A percentile compares a stretch with the other conserved stretches of the same genome.
Evolutionary conservation across 169 alveolate genomes (phyloP).

Genomic region (Plasmodium relictum): DNA sequence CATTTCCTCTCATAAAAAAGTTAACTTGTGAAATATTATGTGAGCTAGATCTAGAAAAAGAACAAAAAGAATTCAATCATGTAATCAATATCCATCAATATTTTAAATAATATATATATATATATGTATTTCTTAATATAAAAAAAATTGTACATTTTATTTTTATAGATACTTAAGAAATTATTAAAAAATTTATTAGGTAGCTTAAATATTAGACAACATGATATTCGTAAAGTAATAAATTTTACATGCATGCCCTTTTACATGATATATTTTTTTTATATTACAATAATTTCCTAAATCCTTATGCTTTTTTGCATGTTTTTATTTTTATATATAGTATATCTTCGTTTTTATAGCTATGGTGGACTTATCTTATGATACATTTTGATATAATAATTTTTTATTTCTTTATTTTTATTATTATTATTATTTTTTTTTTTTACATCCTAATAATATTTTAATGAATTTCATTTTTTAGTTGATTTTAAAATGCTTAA

Average conservation of each 20-base stretch:
- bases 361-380: neutral
- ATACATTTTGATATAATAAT: neutral
- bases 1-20: conserved; percentile 59
- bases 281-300: neutral
- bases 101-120: neutral
- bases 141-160: neutral
- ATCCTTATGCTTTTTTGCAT: too few relatives aligned
- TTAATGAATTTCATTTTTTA: neutral
- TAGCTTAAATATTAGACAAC: conserved; percentile 21
- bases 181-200: conserved; percentile 28
- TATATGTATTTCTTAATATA: neutral
- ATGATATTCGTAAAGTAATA: conserved; percentile 51
- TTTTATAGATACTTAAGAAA: conserved; percentile 24
- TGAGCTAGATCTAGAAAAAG: conserved; percentile 18
- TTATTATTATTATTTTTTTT: conserved; percentile 22
- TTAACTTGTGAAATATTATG: conserved; percentile 38
- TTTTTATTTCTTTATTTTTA: neutral
- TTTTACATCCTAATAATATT: neutral
- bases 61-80: conserved; percentile 26
- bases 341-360: too few relatives aligned
- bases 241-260: too few relatives aligned
- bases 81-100: conserved; percentile 10
- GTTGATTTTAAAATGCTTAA: conserved; percentile 46
- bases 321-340: too few relatives aligned
- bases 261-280: neutral